Base-by-base conservation (phyloP, 805 yeast species). In the Candida pseudoglaebosa region DNA sequence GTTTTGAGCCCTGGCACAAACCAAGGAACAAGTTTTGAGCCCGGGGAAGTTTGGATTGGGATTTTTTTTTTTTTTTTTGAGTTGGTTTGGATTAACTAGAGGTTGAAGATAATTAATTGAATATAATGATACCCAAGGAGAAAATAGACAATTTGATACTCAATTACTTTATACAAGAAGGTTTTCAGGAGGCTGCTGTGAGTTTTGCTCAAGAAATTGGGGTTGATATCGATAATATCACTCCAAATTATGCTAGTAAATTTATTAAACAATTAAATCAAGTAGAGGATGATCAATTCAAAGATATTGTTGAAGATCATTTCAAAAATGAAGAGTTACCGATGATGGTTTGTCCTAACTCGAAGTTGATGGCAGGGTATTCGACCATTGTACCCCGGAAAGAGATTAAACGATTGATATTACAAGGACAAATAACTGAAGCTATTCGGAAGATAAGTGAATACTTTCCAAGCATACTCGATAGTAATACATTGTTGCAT, bases 121-220 rank as follows among this genome's bases (percentile, higher is more conserved):
- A 21, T 7, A 26, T 26, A 15, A 33, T 14, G 17, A 51, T 61
- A 16, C 43, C 63, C 28, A 61, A 63, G 42, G 52, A 53, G 31
- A 61, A 65, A 52, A 60, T 78, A 48, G 77, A 74, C 59, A 65
- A 65, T 34, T 55, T 86, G 41, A 71, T 88, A 9, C 68, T 87
- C 55, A 81, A 84, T 62, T 86, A 84, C 58, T 73, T 88, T 44
- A 76, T 88, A 10, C 77, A 78, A 37, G 90, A 86, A 61, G 95
- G 93, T 0, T 82, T 84, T 54, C 80, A 80, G 42, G 72, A 78
- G 10, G 80, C 95, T 0, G 84, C 87, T 1, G 41, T 63, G 10
- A 70, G 71, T 32, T 78, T 85, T 62, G 74, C 87, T 3, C 63
- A 65, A 38, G 93, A 84, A 47, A 58, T 77, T 3, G 69, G 71